Conservation (phyloP, 352 stramenopile genomes). For the Albugo candida region DNA sequence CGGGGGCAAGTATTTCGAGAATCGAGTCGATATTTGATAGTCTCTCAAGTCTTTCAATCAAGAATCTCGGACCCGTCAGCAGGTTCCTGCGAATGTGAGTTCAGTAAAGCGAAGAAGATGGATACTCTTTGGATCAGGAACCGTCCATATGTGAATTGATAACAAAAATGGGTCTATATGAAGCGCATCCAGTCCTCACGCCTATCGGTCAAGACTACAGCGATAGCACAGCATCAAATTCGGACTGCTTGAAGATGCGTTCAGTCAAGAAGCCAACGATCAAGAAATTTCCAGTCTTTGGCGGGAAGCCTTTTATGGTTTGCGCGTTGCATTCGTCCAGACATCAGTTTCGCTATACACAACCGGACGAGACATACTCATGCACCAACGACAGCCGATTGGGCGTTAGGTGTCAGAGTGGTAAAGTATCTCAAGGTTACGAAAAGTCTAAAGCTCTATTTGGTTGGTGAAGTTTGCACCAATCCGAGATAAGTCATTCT, state of each 20-base stretch:
- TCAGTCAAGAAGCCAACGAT: slow-evolving; percentile 6
- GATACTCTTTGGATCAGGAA: slow-evolving; percentile 11
- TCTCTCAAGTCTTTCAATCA: slow-evolving; percentile 9
- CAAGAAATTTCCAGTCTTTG: slow-evolving; percentile 16
- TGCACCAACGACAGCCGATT: slow-evolving; percentile 3
- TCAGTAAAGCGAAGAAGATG: not conserved
- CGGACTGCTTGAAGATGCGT: slow-evolving; percentile 2
- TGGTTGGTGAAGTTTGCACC: not conserved
- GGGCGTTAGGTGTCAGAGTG: not conserved
- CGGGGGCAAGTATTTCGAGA: not conserved
- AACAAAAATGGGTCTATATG: slow-evolving; percentile 4
- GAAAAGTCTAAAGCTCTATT: slow-evolving; percentile 2
- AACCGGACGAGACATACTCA: slow-evolving; percentile 6
- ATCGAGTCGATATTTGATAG: slow-evolving; percentile 8
- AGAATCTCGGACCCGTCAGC: slow-evolving; percentile 10
- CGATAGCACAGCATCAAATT: not conserved
- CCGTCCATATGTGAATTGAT: slow-evolving; percentile 10
- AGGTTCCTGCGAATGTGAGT: slow-evolving; percentile 16
- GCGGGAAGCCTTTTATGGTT: slow-evolving; percentile 16
- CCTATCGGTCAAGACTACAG: slow-evolving; percentile 3
- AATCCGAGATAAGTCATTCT: not conserved
- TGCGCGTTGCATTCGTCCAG: slow-evolving; percentile 9
- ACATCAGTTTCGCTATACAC: slow-evolving; percentile 14
- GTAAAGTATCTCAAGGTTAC: slow-evolving; percentile 14
- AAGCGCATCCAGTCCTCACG: slow-evolving; percentile 6